Percentiles rank a stretch among this genome's conserved stretches.
Evolutionary conservation across 305 asterid species (phyloP).

Genomic region (Fraxinus paxiana): DNA sequence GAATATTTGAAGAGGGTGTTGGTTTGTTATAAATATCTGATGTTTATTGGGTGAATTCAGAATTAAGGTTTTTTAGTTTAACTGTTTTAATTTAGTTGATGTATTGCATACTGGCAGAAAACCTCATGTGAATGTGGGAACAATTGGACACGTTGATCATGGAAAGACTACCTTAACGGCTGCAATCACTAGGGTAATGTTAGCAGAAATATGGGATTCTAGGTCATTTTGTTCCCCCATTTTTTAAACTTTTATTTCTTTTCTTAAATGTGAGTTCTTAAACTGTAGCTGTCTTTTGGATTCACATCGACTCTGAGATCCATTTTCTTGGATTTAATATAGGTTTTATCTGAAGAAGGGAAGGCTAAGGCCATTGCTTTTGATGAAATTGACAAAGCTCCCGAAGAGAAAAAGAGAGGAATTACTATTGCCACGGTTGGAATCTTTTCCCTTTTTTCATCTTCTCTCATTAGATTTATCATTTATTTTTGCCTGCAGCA

Average conservation of each 20-base stretch:
- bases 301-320: not conserved
- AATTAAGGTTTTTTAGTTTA: not conserved
- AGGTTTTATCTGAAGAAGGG: conserved; percentile 91
- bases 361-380: conserved; percentile 89
- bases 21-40: conserved; percentile 1
- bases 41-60: conserved; percentile 1
- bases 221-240: not conserved
- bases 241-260: not conserved
- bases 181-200: conserved; percentile 81
- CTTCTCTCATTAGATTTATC: not conserved
- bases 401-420: conserved; percentile 97
- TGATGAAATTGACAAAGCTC: conserved; percentile 97
- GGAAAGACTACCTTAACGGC: conserved; percentile 97
- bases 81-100: conserved; percentile 1
- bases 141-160: conserved; percentile 99
- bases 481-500: not conserved
- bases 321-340: conserved; percentile 6
- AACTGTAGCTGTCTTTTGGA: not conserved
- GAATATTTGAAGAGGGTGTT: not conserved
- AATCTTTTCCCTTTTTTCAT: not conserved
- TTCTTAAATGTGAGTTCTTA: not conserved
- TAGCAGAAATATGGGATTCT: not conserved
- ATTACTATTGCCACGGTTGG: conserved; percentile 91
- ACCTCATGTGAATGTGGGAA: conserved; percentile 95
- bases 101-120: conserved; percentile 47